Evolutionary conservation across 2,329 filamentous ascomycete species (phyloP).

Genomic region (Fusarium austroafricanum): DNA sequence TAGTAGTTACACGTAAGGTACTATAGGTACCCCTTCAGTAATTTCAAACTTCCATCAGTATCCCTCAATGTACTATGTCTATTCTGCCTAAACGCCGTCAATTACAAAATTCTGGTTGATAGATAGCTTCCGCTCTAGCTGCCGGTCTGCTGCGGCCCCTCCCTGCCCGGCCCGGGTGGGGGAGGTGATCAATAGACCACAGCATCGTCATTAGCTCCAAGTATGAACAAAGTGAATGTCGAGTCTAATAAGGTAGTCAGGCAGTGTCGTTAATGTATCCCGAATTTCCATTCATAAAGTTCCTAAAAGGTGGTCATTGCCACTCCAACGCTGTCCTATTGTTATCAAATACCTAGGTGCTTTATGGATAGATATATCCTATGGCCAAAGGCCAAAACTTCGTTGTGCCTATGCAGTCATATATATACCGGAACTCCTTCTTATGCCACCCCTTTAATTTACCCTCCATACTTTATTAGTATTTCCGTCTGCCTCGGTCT

Average conservation of each 20-base stretch:
- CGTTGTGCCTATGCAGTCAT: constrained; percentile 5
- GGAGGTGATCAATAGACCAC: background rate
- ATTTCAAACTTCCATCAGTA: too few relatives aligned
- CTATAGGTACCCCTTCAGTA: background rate
- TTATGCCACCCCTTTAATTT: constrained; percentile 14
- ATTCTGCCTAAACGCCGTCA: background rate
- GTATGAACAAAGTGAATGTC: background rate
- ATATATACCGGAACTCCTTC: constrained; percentile 29
- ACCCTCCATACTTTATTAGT: background rate
- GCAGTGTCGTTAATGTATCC: background rate
- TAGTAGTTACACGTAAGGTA: too few relatives aligned
- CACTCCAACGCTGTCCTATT: constrained; percentile 17
- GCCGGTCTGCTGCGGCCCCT: background rate
- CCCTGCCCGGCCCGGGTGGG: background rate
- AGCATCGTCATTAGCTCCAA: too few relatives aligned
- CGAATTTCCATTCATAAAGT: background rate
- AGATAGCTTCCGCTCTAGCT: background rate
- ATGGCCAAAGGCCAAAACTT: constrained; percentile 11
- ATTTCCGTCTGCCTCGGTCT: background rate
- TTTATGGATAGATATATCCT: background rate
- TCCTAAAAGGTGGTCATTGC: background rate
- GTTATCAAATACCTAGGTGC: background rate
- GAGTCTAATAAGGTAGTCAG: too few relatives aligned
- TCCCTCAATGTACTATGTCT: background rate
- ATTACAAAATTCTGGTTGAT: background rate